Base-by-base conservation (phyloP, 192 early-diverging fungal genomes). In the Thamnidium elegans region DNA sequence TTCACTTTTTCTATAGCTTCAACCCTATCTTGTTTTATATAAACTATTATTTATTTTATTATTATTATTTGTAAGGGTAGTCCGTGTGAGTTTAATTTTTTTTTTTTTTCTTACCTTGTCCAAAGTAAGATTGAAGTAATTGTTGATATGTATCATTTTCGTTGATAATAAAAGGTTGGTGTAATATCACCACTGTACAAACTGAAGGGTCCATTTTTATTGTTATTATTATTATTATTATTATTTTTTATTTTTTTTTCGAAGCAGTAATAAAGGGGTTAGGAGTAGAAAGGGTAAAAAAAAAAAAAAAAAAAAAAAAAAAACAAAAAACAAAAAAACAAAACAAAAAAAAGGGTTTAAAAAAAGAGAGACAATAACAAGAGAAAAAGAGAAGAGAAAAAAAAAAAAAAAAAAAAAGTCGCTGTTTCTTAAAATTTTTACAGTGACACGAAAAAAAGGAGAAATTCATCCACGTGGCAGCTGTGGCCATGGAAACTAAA, bases 1-100 rank as follows among this genome's bases (percentile, higher is more conserved):
- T 56, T 66, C 19, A 54, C 45, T 50, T 46, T 46, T 4, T 55
- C 65, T 34, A 66, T 36, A n/a, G 65, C 65, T 46, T 50, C 44
- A 20, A 52, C n/a, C 17, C 44, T 32, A 66, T 66, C 46, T 17
- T 52, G 34, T 44, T 58, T 43, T 45, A 66, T 21, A 36, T 36
- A 56, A 11, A 66, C 65, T 65, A 8, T 58, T 7, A 19, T 15
- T 30, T 11, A 17, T 13, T 34, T 19, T 60, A 0, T 59, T 17
- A 10, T 21, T 45, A 43, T 21, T 26, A 26, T 26, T 26, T 26
- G 26, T 26, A 26, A 26, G 26, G 26, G 26, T 26, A 26, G 26
- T 26, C 26, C 36, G 36, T 39, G 36, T 39, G 36, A 39, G 36
- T 39, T 9, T 36, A 4, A 4, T 36, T 36, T 36, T 36, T 36